Conservation (phyloP, 345 rosid genomes). For the Syzygium oleosum region DNA sequence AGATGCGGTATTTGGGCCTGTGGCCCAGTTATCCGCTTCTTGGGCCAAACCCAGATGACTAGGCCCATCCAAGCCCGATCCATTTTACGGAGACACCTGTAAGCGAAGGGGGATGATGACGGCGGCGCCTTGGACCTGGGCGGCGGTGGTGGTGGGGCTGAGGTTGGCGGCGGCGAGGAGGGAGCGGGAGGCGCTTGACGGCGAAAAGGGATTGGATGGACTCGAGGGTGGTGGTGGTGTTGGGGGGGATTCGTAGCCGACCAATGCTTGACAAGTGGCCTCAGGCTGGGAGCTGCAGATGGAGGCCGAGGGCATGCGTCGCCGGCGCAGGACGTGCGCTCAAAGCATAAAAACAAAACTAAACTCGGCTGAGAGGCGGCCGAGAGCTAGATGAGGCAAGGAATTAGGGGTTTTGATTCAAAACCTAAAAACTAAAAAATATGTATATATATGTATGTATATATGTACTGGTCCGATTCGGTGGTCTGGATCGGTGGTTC, state of each 20-base stretch:
- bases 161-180: constrained; percentile 53
- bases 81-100: constrained; percentile 6
- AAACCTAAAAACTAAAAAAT: no score
- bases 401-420: no score
- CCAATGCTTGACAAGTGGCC: constrained; percentile 31
- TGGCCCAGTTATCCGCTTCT: no score
- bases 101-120: constrained; percentile 40
- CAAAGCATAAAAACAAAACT: no score
- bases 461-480: no score
- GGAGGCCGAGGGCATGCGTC: constrained; percentile 16
- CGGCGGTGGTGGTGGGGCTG: constrained; percentile 6
- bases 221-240: constrained; percentile 31
- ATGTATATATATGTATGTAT: no score
- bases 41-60: no score
- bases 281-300: constrained; percentile 17
- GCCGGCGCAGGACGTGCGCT: background rate
- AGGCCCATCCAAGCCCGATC: no score
- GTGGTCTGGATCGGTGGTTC: no score
- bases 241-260: constrained; percentile 33
- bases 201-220: constrained; percentile 38
- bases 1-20: no score
- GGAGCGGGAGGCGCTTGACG: constrained; percentile 22
- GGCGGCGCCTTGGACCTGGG: constrained; percentile 7
- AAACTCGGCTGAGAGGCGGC: no score
- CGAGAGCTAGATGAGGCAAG: no score